Conservation (phyloP, 768 basidiomycete genomes). For the Sistotremastrum niveocremeum region DNA sequence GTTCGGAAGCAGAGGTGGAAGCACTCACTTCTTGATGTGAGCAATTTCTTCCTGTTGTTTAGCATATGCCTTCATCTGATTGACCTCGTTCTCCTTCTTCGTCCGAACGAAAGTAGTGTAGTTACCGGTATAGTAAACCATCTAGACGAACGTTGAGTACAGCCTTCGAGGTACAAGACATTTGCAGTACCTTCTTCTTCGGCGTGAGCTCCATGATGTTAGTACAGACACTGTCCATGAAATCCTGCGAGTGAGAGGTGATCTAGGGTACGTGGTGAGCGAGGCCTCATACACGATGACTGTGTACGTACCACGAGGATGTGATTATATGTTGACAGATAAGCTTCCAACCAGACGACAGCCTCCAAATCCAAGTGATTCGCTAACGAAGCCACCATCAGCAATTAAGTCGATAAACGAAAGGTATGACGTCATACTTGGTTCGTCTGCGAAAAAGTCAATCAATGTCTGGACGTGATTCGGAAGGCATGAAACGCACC, state of each 20-base stretch:
- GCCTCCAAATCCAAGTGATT: constrained; percentile 95
- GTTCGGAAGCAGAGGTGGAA: neutral
- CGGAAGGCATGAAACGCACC: constrained; percentile 40
- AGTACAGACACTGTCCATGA: constrained; percentile 96
- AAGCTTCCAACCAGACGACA: constrained; percentile 98
- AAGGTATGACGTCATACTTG: neutral
- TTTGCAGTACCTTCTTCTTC: constrained; percentile 55
- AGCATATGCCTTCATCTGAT: constrained; percentile 98
- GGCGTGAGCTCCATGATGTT: constrained; percentile 93
- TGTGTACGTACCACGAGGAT: constrained; percentile 54
- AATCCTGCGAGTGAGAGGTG: constrained; percentile 98
- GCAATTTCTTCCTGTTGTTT: constrained; percentile 98
- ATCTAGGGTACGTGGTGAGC: constrained; percentile 21
- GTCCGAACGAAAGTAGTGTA: constrained; percentile 97
- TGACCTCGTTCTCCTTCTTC: constrained; percentile 94
- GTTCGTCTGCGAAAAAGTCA: neutral
- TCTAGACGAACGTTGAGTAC: constrained; percentile 12
- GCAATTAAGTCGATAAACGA: too few relatives aligned
- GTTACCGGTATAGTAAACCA: constrained; percentile 91
- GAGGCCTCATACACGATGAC: neutral
- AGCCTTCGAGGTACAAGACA: neutral
- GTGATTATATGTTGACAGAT: constrained; percentile 95
- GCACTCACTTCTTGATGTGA: constrained; percentile 87
- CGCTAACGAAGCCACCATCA: constrained; percentile 12
- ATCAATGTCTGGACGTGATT: too few relatives aligned